Percentiles rank a stretch among this genome's conserved stretches.
Conservation (phyloP, 768 basidiomycete genomes). For the Boletus vermiculosoides region DNA sequence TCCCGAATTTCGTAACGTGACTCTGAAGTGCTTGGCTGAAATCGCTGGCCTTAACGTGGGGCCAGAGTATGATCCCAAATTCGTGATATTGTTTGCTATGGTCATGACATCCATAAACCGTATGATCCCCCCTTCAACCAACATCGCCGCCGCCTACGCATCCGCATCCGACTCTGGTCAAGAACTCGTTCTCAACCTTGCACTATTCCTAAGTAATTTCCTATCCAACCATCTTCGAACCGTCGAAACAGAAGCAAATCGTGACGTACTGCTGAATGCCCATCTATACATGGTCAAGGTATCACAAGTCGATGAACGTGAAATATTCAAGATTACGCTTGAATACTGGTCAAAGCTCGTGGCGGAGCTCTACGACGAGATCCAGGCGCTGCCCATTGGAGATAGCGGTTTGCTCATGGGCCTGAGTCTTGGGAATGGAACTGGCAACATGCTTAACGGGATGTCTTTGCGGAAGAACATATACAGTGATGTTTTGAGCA, state of each 20-base stretch:
- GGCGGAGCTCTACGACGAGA: slow-evolving; percentile 95
- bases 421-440: slow-evolving; percentile 68
- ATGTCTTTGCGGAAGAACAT: slow-evolving; percentile 89
- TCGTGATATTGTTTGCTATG: slow-evolving; percentile 95
- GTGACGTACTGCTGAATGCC: slow-evolving; percentile 92
- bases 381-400: slow-evolving; percentile 86
- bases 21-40: slow-evolving; percentile 94
- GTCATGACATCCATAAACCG: slow-evolving; percentile 97
- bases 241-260: slow-evolving; percentile 89
- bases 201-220: slow-evolving; percentile 97
- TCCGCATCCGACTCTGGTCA: slow-evolving; percentile 91
- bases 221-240: slow-evolving; percentile 88
- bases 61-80: slow-evolving; percentile 97
- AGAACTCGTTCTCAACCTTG: slow-evolving; percentile 94
- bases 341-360: slow-evolving; percentile 98
- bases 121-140: slow-evolving; percentile 94
- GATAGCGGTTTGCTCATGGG: slow-evolving; percentile 87
- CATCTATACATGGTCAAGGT: slow-evolving; percentile 99
- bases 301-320: slow-evolving; percentile 96
- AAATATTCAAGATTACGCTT: slow-evolving; percentile 98
- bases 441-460: slow-evolving; percentile 68
- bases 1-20: slow-evolving; percentile 95
- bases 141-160: slow-evolving; percentile 89
- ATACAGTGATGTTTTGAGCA: slow-evolving; percentile 92
- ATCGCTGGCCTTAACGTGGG: slow-evolving; percentile 94